These are phyloP conservation scores for Schizophyllum commune DNA, from an alignment of 1,284 basidiomycete genomes.

Conservation along the genomic window DNA sequence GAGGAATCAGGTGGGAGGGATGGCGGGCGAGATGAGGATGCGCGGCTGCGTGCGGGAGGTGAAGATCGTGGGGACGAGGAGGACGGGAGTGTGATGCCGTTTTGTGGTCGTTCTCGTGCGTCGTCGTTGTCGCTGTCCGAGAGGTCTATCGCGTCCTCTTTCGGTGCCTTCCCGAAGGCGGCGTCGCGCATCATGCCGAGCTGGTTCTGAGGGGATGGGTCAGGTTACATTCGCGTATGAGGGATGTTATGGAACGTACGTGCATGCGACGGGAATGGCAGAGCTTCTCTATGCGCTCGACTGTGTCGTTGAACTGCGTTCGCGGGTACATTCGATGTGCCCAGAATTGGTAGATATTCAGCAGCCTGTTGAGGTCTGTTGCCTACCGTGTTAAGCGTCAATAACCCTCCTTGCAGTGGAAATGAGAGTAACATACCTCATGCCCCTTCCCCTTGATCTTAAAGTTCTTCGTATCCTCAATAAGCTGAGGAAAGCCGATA, in stretches of 20 bases:
- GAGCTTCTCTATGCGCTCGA: slow-evolving; percentile 75
- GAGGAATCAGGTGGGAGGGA: background rate
- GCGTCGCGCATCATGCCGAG: background rate
- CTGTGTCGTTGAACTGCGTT: slow-evolving; percentile 77
- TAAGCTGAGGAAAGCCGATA: slow-evolving; percentile 69
- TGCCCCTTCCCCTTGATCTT: slow-evolving; percentile 81
- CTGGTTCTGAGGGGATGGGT: background rate
- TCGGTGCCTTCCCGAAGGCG: background rate
- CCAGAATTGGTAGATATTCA: slow-evolving; percentile 89
- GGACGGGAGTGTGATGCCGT: too few species aligned
- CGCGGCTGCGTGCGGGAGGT: background rate
- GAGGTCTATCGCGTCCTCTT: background rate
- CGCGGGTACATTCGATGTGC: slow-evolving; percentile 86
- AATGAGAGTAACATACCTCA: too few species aligned
- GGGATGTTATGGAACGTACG: slow-evolving; percentile 32
- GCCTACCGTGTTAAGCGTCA: slow-evolving; percentile 34
- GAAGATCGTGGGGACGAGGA: background rate
- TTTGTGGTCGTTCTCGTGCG: background rate
- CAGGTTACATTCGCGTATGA: background rate
- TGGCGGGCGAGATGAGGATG: background rate
- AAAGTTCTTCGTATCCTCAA: slow-evolving; percentile 68
- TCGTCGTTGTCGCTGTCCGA: background rate
- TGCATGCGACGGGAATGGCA: slow-evolving; percentile 80
- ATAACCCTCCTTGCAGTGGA: background rate
- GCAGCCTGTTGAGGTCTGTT: slow-evolving; percentile 67